phyloP scores from a whole-genome alignment of 2,329 filamentous ascomycete genomes.

The Botrytis pseudocinerea region DNA sequence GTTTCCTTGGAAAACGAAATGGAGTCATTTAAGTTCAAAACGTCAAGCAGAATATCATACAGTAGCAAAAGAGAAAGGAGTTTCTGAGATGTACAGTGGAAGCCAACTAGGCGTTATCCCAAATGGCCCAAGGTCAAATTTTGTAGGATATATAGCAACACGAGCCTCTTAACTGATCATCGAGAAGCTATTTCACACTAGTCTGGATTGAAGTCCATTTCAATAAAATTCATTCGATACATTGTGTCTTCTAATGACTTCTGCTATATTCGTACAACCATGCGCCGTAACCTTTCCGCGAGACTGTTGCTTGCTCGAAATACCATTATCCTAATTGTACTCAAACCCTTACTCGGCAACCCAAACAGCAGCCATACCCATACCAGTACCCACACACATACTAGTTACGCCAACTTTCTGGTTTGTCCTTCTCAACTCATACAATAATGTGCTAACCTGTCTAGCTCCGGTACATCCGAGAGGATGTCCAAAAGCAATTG shows the following conservation, averaged over 20 bases:
- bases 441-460: constrained; percentile 89
- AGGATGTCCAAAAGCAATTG: constrained; percentile 94
- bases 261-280: background rate
- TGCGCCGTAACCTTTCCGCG: background rate
- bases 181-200: accelerated
- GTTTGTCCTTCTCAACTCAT: constrained; percentile 80
- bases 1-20: background rate
- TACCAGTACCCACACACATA: constrained; percentile 96
- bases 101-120: background rate
- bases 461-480: constrained; percentile 91
- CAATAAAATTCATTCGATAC: background rate
- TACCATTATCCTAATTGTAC: background rate
- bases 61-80: background rate
- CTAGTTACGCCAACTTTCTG: constrained; percentile 88
- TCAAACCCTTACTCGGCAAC: constrained; percentile 71
- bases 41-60: background rate
- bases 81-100: background rate
- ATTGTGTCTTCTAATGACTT: background rate
- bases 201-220: background rate
- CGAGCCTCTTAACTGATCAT: background rate
- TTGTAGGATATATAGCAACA: background rate
- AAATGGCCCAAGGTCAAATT: background rate
- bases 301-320: background rate
- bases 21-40: background rate
- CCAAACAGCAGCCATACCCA: constrained; percentile 98